Evolutionary conservation across 2,329 filamentous ascomycete species (phyloP).

Genomic region (Bipolaris cookei): DNA sequence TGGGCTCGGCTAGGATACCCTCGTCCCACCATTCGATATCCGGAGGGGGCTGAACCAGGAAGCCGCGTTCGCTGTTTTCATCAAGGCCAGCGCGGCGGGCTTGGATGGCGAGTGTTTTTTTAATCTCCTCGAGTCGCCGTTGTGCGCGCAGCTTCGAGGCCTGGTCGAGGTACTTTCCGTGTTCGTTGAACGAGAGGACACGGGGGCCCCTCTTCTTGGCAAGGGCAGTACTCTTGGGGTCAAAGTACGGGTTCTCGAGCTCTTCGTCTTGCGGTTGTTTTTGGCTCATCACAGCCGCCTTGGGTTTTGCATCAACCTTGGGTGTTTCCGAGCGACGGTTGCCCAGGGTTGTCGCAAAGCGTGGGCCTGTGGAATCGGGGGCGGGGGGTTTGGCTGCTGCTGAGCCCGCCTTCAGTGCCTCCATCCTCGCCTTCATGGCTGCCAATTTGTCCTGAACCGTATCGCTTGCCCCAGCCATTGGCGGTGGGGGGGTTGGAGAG

Average conservation of each 20-base stretch:
- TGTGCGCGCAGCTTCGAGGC: conserved; percentile 87
- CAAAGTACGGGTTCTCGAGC: conserved; percentile 81
- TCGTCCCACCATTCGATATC: conserved; percentile 99
- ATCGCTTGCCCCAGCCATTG: conserved; percentile 19
- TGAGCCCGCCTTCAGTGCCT: conserved; percentile 60
- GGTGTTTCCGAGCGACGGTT: conserved; percentile 58
- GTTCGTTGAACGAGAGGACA: conserved; percentile 87
- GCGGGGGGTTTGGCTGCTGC: conserved; percentile 60
- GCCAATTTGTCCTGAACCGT: conserved; percentile 36
- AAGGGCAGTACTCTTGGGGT: conserved; percentile 65
- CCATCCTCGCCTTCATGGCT: conserved; percentile 39
- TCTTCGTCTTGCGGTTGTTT: conserved; percentile 60
- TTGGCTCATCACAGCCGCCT: conserved; percentile 39
- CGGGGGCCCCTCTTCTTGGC: conserved; percentile 66
- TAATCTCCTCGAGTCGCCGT: conserved; percentile 89
- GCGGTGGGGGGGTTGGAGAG: conserved; percentile 18
- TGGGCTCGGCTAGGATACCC: conserved; percentile 75
- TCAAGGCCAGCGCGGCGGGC: conserved; percentile 92
- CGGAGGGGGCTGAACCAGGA: conserved; percentile 81
- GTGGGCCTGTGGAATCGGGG: conserved; percentile 55
- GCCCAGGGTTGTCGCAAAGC: conserved; percentile 62
- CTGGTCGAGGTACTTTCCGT: conserved; percentile 96
- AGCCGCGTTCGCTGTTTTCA: conserved; percentile 91
- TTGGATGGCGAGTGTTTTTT: conserved; percentile 86
- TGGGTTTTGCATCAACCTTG: conserved; percentile 38